A percentile compares a stretch with the other conserved stretches of the same genome.
phyloP scores from a whole-genome alignment of 331 rosid species.

The Prunus yedoensis region DNA sequence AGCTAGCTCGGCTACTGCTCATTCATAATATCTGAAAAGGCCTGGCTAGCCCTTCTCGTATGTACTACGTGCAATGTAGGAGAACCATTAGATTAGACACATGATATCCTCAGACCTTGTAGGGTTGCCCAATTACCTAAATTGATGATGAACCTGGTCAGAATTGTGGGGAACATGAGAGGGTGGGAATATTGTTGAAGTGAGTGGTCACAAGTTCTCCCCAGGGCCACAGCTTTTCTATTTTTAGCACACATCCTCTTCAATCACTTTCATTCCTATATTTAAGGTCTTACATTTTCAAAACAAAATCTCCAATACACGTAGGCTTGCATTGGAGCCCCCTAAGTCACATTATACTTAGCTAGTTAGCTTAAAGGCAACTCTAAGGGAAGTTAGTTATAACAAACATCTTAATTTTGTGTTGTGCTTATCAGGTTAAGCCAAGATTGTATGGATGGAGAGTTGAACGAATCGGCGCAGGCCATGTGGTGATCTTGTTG shows the following conservation, averaged over 20 bases:
- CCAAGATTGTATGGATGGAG: not conserved
- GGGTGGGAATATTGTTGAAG: constrained; percentile 8
- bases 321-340: not conserved
- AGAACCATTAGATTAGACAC: too few relatives aligned
- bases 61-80: too few relatives aligned
- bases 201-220: not conserved
- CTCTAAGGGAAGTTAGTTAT: not conserved
- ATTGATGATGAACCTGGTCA: constrained; percentile 26
- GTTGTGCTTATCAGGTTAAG: not conserved
- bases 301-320: not conserved
- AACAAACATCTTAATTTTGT: not conserved
- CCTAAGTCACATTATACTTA: not conserved
- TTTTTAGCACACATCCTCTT: constrained; percentile 6
- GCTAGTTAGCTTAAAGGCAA: not conserved
- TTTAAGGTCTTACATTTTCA: not conserved
- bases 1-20: not conserved
- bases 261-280: not conserved
- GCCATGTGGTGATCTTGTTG: not conserved
- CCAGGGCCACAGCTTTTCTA: not conserved
- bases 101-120: too few relatives aligned
- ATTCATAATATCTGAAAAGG: too few relatives aligned
- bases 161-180: constrained; percentile 8
- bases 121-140: too few relatives aligned
- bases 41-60: too few relatives aligned
- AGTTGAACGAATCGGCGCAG: not conserved